These are phyloP conservation scores for Rhizopogon vulgaris DNA, from an alignment of 768 basidiomycete genomes.

Conservation along the genomic window DNA sequence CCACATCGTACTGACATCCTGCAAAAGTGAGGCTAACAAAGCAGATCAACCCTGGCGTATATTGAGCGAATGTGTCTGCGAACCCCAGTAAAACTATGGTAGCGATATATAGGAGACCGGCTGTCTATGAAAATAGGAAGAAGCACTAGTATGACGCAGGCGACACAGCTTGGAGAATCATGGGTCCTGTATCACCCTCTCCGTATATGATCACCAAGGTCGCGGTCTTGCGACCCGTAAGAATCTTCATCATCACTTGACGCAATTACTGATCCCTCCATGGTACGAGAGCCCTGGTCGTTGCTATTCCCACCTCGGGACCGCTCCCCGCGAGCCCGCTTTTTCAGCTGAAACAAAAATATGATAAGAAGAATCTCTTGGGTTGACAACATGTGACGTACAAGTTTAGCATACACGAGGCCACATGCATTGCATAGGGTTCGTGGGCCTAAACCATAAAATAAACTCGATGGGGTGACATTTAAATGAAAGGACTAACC, in stretches of 20 bases:
- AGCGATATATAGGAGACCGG: conserved; percentile 4
- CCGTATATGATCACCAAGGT: conserved; percentile 29
- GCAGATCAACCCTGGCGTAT: neutral
- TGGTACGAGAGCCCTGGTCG: conserved; percentile 24
- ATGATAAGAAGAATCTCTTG: conserved; percentile 12
- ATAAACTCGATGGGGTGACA: conserved; percentile 20
- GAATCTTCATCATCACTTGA: conserved; percentile 29
- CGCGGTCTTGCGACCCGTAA: conserved; percentile 29
- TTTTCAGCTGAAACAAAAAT: conserved; percentile 20
- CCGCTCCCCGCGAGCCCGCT: conserved; percentile 29
- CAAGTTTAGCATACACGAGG: conserved; percentile 81
- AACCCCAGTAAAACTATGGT: neutral
- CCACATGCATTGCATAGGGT: conserved; percentile 85
- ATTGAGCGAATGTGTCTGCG: neutral
- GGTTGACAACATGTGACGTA: conserved; percentile 34
- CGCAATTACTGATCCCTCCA: conserved; percentile 17
- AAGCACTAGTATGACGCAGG: conserved; percentile 10
- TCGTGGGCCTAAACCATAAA: conserved; percentile 53
- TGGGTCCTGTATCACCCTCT: conserved; percentile 20
- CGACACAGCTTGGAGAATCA: conserved; percentile 13
- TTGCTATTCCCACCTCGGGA: conserved; percentile 19
- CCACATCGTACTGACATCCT: neutral
- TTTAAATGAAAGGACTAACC: conserved; percentile 40
- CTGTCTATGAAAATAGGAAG: conserved; percentile 13
- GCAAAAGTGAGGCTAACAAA: neutral